Conservation (phyloP, 768 basidiomycete species). For the Psilocybe sp. region DNA sequence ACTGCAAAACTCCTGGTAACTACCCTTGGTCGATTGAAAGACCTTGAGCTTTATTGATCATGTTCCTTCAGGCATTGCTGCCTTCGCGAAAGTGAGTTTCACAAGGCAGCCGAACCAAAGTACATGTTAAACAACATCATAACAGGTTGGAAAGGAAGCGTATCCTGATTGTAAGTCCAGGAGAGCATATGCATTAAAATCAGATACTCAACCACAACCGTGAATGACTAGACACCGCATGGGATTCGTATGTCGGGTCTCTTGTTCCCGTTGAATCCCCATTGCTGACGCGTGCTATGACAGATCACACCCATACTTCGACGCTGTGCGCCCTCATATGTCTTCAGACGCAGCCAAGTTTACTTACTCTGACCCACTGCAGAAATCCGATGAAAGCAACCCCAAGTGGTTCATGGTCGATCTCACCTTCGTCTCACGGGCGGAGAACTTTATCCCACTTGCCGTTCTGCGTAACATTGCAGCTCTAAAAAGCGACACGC, state of each 20-base stretch:
- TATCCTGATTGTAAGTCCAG: constrained; percentile 80
- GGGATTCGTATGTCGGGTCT: constrained; percentile 69
- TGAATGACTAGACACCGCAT: constrained; percentile 69
- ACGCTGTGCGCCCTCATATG: constrained; percentile 45
- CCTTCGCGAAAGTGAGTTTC: constrained; percentile 66
- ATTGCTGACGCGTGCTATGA: not conserved
- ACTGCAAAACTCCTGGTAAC: constrained; percentile 76
- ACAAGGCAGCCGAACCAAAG: not conserved
- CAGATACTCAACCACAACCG: constrained; percentile 1
- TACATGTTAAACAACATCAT: constrained; percentile 5
- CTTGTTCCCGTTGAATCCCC: not conserved
- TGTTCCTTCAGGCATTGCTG: constrained; percentile 60
- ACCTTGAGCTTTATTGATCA: not conserved
- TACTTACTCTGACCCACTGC: not conserved
- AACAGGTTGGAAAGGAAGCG: constrained; percentile 74
- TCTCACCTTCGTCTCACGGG: constrained; percentile 61
- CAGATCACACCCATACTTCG: constrained; percentile 77
- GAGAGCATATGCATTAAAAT: not conserved
- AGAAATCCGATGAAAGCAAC: constrained; percentile 76
- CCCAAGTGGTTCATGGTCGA: constrained; percentile 97
- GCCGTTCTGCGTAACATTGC: constrained; percentile 69
- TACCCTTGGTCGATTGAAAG: not conserved
- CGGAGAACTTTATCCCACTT: constrained; percentile 74
- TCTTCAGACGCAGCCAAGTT: not conserved
- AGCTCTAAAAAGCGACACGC: constrained; percentile 27